Base-by-base conservation (phyloP, 2,329 filamentous ascomycete species). In the Metarhizium album region DNA sequence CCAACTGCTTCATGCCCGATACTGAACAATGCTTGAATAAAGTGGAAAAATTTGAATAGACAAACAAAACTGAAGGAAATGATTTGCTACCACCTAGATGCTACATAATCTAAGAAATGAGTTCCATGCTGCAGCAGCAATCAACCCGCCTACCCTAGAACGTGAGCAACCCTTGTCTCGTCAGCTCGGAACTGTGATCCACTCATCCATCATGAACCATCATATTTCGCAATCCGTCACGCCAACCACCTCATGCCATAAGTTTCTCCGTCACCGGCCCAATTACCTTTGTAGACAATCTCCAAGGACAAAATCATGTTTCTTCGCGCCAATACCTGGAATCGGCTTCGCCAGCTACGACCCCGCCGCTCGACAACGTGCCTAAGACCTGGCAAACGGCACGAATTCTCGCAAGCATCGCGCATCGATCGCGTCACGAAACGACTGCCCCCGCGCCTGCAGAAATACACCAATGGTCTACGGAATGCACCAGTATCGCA, bases 401-500 rank as follows among this genome's bases (percentile, higher is more conserved):
- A 55, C 42, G 50, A 62, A 48, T 63, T 65, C n/a, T 59, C 63
- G n/a, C 57, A 62, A 45, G 48, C 53, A 2, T 58, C 68, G 23
- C 71, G 70, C 22, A 64, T 73, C 51, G 67, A 73, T 51, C 69
- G 68, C 40, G 66, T 81, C 60, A 71, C 78, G 22, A 54, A 68
- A 31, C 74, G 74, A 54, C 75, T 87, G 7, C 89, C 88, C 2
- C 70, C 63, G 4, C 83, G 82, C 54, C 74, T 94, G 13, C 85
- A 80, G 52, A 75, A 73, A 48, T 87, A 90, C 70, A 83, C 87
- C 1, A 68, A 72, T 1, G 80, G 82, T 0, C 79, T 98, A 3
- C 80, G 83, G 52, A 75, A 78, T 50, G 90, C 90, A 1, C 93
- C 93, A 0, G 67, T 90, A 43, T 87, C 87, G 1, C 89, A 96